Base-by-base conservation (phyloP, 495 filamentous ascomycete genomes). In the Penicillium maclennaniae region DNA sequence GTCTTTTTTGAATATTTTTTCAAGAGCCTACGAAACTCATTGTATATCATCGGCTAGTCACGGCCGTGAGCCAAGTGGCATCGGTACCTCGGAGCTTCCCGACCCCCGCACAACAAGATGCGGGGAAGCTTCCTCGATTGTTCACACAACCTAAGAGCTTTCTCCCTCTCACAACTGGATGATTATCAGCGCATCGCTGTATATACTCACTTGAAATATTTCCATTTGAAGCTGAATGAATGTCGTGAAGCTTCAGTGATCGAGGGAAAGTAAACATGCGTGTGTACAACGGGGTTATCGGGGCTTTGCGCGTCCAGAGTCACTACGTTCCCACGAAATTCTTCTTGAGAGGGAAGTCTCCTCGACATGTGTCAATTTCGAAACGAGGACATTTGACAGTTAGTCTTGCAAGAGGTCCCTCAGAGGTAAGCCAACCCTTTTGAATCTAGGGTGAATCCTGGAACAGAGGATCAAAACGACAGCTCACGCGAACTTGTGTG, bases 361-460 rank as follows among this genome's bases (percentile, higher is more conserved):
- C 16, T 44, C 5, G 8, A 27, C 14, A 37, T 27, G n/a, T 14
- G 17, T 23, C 41, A 15, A 15, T 40, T 36, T 23, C 65, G 75
- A 51, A 59, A 25, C 66, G 76, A 51, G 60, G 60, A 10, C 26
- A 81, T 6, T 49, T 81, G 37, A 80, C 77, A 1, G 58, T 75
- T 53, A 80, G 78, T 47, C 72, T 74, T 62, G 61, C 69, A 43
- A 69, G 69, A 28, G 77, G 77, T 15, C 69, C 77, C 16, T 65
- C 66, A 26, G 64, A 71, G 62, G 79, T 79, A 60, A 50, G 62
- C 44, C n/a, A 1, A 7, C 12, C 19, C 12, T 26, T 25, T 28
- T 41, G 2, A 16, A 44, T 21, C 42, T 16, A n/a, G 21, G 19
- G 20, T 12, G 26, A 1, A 10, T 2, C 4, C 14, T 26, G 7